These are phyloP conservation scores for Zostera marina DNA, from an alignment of 116 monocot genomes.

Conservation along the genomic window DNA sequence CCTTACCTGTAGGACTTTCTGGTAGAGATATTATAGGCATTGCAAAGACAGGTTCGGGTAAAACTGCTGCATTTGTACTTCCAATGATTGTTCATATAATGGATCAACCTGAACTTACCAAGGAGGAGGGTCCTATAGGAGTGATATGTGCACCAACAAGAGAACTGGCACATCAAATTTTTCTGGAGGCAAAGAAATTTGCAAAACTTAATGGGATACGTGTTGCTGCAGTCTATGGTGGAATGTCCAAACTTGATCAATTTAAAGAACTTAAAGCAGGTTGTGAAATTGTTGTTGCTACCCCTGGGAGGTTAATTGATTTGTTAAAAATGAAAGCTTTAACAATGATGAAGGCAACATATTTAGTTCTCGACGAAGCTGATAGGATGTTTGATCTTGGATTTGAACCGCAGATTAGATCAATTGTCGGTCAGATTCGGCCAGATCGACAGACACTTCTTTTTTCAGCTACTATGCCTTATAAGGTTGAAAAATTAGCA, in stretches of 20 bases:
- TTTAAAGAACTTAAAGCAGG: slow-evolving; percentile 98
- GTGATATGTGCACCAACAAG: slow-evolving; percentile 98
- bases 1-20: slow-evolving; percentile 76
- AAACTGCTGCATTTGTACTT: slow-evolving; percentile 95
- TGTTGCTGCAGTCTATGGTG: slow-evolving; percentile 92
- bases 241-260: slow-evolving; percentile 95
- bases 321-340: slow-evolving; percentile 94
- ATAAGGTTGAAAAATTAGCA: slow-evolving; percentile 76
- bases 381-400: slow-evolving; percentile 99
- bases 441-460: slow-evolving; percentile 89
- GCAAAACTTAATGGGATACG: slow-evolving; percentile 77
- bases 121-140: slow-evolving; percentile 96
- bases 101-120: slow-evolving; percentile 95
- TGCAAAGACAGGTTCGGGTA: slow-evolving; percentile 98
- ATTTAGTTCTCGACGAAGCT: slow-evolving; percentile 95
- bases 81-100: slow-evolving; percentile 99
- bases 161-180: slow-evolving; percentile 98
- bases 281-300: slow-evolving; percentile 91
- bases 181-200: slow-evolving; percentile 92
- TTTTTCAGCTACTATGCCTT: slow-evolving; percentile 98
- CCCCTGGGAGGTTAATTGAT: slow-evolving; percentile 96
- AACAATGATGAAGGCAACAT: slow-evolving; percentile 77
- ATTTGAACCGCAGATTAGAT: slow-evolving; percentile 93
- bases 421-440: slow-evolving; percentile 96
- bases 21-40: slow-evolving; percentile 99